Percentiles rank a stretch among this genome's conserved stretches.
Conservation (phyloP, 805 yeast genomes). For the Metschnikowia gruessii region DNA sequence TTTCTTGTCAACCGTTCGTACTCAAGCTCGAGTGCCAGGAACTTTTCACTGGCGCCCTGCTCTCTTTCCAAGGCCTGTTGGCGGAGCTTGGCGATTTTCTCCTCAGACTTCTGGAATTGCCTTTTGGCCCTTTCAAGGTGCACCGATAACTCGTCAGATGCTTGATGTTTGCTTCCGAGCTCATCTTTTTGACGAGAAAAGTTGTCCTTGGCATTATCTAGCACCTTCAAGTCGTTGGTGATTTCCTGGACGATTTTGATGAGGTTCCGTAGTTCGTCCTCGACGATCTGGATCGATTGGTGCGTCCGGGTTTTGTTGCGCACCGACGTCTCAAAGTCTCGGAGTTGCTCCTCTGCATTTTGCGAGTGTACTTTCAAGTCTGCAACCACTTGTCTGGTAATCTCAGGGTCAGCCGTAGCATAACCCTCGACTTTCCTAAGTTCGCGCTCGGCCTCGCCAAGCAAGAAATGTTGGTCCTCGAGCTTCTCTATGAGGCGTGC, state of each 20-base stretch:
- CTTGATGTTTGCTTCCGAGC: slow-evolving; percentile 36
- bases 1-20: slow-evolving; percentile 49
- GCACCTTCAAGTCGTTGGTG: slow-evolving; percentile 42
- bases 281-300: slow-evolving; percentile 52
- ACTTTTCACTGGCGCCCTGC: slow-evolving; percentile 37
- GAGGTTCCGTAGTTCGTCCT: slow-evolving; percentile 40
- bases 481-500: slow-evolving; percentile 52
- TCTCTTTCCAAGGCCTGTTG: slow-evolving; percentile 47
- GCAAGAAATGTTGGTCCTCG: slow-evolving; percentile 57
- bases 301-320: slow-evolving; percentile 52
- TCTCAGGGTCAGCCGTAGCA: slow-evolving; percentile 57
- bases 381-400: slow-evolving; percentile 49
- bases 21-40: slow-evolving; percentile 43
- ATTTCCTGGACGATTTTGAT: slow-evolving; percentile 52
- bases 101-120: slow-evolving; percentile 49
- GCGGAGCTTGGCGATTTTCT: slow-evolving; percentile 44
- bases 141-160: slow-evolving; percentile 41
- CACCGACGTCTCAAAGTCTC: slow-evolving; percentile 40
- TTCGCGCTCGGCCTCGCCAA: slow-evolving; percentile 55
- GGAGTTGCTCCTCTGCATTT: slow-evolving; percentile 27
- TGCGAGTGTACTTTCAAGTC: slow-evolving; percentile 49
- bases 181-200: slow-evolving; percentile 30
- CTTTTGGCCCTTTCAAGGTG: slow-evolving; percentile 46
- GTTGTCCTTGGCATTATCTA: slow-evolving; percentile 40
- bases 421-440: slow-evolving; percentile 59